Evolutionary conservation across 1,284 basidiomycete genomes (phyloP).

Genomic region (Jaminaea rosea): DNA sequence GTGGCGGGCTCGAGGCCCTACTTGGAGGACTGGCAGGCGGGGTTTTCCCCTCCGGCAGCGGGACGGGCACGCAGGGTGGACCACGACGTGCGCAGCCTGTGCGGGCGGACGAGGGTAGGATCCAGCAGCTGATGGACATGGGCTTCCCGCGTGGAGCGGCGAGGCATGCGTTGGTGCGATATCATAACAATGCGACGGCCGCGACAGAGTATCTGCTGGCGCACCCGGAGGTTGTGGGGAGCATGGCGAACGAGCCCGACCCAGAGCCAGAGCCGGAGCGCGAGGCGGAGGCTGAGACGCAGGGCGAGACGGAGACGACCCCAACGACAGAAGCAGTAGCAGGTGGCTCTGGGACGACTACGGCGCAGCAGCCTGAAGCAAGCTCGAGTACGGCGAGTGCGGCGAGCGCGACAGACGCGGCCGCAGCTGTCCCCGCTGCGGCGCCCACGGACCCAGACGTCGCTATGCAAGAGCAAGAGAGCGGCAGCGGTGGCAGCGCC

Average conservation of each 20-base stretch:
- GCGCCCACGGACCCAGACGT: not conserved
- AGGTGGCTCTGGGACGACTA: constrained; percentile 10
- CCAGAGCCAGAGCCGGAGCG: constrained; percentile 5
- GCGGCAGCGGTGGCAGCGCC: not conserved
- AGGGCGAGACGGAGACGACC: constrained; percentile 27
- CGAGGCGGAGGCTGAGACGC: constrained; percentile 51
- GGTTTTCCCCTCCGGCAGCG: not conserved
- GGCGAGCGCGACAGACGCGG: constrained; percentile 16
- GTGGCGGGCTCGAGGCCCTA: not conserved
- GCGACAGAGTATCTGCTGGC: constrained; percentile 81
- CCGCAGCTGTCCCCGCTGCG: constrained; percentile 12
- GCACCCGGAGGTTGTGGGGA: constrained; percentile 17
- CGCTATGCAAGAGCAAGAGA: constrained; percentile 7
- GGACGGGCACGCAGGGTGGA: not conserved
- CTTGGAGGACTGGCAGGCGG: constrained; percentile 1
- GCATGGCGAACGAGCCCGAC: constrained; percentile 9
- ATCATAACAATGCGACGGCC: constrained; percentile 76
- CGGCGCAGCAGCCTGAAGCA: not conserved
- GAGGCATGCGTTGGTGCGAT: constrained; percentile 70
- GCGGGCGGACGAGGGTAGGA: constrained; percentile 49
- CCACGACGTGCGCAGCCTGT: not conserved
- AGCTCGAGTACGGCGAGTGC: constrained; percentile 1
- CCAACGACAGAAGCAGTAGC: constrained; percentile 3
- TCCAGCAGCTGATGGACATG: constrained; percentile 86
- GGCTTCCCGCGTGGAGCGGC: constrained; percentile 82